Evolutionary conservation across 2,329 filamentous ascomycete genomes (phyloP).

Genomic region (Microsporum audouinii): DNA sequence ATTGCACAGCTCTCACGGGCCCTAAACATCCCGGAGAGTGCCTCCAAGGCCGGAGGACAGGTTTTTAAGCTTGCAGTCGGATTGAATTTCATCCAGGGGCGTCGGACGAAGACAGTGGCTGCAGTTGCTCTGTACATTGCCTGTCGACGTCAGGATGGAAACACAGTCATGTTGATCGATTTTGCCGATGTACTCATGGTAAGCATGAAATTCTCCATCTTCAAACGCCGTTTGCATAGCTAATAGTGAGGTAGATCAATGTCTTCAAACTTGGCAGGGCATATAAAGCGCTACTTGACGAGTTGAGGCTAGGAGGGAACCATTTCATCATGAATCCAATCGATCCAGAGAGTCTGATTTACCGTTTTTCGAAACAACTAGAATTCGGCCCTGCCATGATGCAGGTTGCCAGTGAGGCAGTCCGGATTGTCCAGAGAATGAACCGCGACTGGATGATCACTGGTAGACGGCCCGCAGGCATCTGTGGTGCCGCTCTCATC

Average conservation of each 20-base stretch:
- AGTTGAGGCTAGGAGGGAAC: conserved; percentile 40
- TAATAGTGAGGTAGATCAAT: conserved; percentile 50
- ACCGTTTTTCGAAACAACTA: conserved; percentile 79
- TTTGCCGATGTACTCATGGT: conserved; percentile 68
- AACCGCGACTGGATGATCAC: conserved; percentile 95
- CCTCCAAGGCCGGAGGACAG: conserved; percentile 55
- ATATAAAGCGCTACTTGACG: conserved; percentile 70
- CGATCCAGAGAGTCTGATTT: conserved; percentile 80
- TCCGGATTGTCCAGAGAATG: conserved; percentile 83
- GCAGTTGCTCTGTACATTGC: conserved; percentile 87
- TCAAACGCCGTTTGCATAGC: conserved; percentile 1
- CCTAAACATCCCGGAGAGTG: conserved; percentile 43
- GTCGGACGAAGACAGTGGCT: conserved; percentile 70
- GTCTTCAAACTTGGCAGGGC: conserved; percentile 85
- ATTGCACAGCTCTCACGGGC: conserved; percentile 33
- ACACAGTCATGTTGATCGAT: conserved; percentile 88
- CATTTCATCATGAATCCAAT: conserved; percentile 63
- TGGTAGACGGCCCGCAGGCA: conserved; percentile 81
- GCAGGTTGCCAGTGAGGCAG: conserved; percentile 77
- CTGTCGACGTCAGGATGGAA: conserved; percentile 65
- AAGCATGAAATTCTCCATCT: conserved; percentile 12
- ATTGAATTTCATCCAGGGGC: conserved; percentile 73
- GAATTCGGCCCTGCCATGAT: conserved; percentile 76
- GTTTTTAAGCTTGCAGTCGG: conserved; percentile 66
- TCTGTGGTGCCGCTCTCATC: conserved; percentile 87